Conservation (phyloP, 2,329 filamentous ascomycete genomes). For the Neophaeococcomyces mojaviensis region DNA sequence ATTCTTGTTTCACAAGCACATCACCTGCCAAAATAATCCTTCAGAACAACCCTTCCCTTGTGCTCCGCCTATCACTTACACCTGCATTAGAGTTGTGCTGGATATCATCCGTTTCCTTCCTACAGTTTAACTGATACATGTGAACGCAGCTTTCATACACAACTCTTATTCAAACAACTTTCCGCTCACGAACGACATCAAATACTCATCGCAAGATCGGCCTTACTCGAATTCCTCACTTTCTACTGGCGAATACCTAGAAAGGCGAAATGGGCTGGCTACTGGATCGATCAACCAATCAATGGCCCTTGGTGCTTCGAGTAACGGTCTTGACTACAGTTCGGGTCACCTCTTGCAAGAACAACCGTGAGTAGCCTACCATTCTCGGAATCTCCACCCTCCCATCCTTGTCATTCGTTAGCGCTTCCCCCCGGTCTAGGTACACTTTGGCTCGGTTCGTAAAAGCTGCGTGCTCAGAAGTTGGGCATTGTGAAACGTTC, state of each 20-base stretch:
- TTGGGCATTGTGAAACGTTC: conserved; percentile 6
- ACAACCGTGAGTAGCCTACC: conserved; percentile 4
- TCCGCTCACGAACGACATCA: conserved; percentile 20
- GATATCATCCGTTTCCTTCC: not conserved
- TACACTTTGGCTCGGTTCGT: not conserved
- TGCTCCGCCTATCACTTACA: not conserved
- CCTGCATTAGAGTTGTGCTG: not conserved
- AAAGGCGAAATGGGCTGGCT: not conserved
- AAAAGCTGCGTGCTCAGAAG: not conserved
- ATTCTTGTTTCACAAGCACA: not conserved
- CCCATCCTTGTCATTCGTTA: not conserved
- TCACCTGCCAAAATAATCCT: conserved; percentile 3
- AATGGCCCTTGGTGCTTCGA: not conserved
- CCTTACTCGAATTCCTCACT: not conserved
- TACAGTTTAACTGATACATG: conserved; percentile 1
- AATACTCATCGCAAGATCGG: conserved; percentile 1
- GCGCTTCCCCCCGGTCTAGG: not conserved
- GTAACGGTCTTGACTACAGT: conserved; percentile 3
- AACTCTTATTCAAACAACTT: conserved; percentile 31
- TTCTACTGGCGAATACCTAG: not conserved
- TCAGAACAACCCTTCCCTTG: conserved; percentile 1
- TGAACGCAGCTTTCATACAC: conserved; percentile 25
- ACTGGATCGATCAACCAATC: not conserved
- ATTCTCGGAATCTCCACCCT: not conserved
- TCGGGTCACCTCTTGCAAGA: conserved; percentile 5